Evolutionary conservation across 108 stramenopile species (phyloP).

Genomic region (Cyclotella cryptica): DNA sequence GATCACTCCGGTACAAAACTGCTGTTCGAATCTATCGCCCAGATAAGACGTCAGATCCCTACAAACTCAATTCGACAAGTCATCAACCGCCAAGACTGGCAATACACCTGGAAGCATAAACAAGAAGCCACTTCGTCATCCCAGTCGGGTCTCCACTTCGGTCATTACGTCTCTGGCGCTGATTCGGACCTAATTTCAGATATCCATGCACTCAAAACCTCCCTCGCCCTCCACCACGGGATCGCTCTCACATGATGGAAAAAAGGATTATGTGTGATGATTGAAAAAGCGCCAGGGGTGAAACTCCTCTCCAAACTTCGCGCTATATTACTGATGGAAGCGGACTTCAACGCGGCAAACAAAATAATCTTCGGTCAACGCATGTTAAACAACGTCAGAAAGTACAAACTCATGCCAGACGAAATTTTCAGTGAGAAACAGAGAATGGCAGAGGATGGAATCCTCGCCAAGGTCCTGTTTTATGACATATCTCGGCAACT

Average conservation of each 20-base stretch:
- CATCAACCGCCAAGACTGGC: not conserved
- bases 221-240: not conserved
- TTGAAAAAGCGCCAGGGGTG: constrained; percentile 15
- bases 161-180: constrained; percentile 11
- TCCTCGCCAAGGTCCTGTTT: constrained; percentile 12
- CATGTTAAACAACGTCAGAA: constrained; percentile 28
- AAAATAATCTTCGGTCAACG: constrained; percentile 20
- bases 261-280: constrained; percentile 15
- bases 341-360: constrained; percentile 29
- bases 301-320: constrained; percentile 15
- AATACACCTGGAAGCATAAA: not conserved
- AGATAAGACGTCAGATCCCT: not conserved
- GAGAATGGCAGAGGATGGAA: constrained; percentile 21
- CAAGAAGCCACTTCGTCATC: constrained; percentile 22
- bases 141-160: constrained; percentile 19
- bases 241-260: constrained; percentile 7
- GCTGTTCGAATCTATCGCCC: not conserved
- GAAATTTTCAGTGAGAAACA: constrained; percentile 30
- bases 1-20: not conserved
- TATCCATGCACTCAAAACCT: constrained; percentile 20
- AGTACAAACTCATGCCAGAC: constrained; percentile 16
- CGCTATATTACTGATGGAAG: constrained; percentile 36
- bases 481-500: constrained; percentile 8
- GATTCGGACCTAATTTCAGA: constrained; percentile 1
- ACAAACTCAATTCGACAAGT: not conserved